A percentile compares a stretch with the other conserved stretches of the same genome.
phyloP scores from a whole-genome alignment of 805 yeast species.

The Martiniozyma abietophila region DNA sequence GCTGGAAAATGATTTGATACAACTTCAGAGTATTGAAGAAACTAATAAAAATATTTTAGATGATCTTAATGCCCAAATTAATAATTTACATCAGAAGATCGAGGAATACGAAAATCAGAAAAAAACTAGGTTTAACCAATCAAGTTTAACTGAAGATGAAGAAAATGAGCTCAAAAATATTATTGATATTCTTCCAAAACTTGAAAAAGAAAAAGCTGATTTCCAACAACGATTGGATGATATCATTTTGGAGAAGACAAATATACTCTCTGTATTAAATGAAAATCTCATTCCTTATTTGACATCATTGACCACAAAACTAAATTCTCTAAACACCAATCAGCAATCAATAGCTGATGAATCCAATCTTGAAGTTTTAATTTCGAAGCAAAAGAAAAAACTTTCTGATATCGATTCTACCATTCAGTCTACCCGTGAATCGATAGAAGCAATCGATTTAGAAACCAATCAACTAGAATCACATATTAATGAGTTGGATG shows the following conservation, averaged over 20 bases:
- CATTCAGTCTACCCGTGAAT: slow-evolving; percentile 23
- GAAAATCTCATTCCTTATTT: slow-evolving; percentile 48
- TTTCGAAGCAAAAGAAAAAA: slow-evolving; percentile 12
- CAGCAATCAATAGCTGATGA: slow-evolving; percentile 1
- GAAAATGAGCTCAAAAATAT: slow-evolving; percentile 29
- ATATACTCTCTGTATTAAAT: slow-evolving; percentile 45
- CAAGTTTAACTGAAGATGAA: slow-evolving; percentile 41
- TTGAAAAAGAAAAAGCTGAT: slow-evolving; percentile 33
- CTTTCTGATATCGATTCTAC: slow-evolving; percentile 10
- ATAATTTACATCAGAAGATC: slow-evolving; percentile 30
- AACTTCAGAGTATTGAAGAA: slow-evolving; percentile 35
- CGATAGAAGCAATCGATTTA: slow-evolving; percentile 15
- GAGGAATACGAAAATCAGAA: slow-evolving; percentile 41
- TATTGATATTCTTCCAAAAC: slow-evolving; percentile 26
- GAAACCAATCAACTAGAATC: slow-evolving; percentile 29
- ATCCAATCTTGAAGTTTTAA: neutral
- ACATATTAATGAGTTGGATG: slow-evolving; percentile 41
- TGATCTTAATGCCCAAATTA: slow-evolving; percentile 27
- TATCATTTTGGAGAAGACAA: slow-evolving; percentile 38
- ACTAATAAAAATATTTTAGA: slow-evolving; percentile 29
- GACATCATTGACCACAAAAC: slow-evolving; percentile 26
- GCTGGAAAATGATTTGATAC: slow-evolving; percentile 31
- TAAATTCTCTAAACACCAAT: neutral
- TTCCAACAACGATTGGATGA: slow-evolving; percentile 32
- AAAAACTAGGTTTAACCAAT: slow-evolving; percentile 41